Percentiles rank a stretch among this genome's conserved stretches.
Conservation (phyloP, 768 basidiomycete genomes). For the Pholiota molesta region DNA sequence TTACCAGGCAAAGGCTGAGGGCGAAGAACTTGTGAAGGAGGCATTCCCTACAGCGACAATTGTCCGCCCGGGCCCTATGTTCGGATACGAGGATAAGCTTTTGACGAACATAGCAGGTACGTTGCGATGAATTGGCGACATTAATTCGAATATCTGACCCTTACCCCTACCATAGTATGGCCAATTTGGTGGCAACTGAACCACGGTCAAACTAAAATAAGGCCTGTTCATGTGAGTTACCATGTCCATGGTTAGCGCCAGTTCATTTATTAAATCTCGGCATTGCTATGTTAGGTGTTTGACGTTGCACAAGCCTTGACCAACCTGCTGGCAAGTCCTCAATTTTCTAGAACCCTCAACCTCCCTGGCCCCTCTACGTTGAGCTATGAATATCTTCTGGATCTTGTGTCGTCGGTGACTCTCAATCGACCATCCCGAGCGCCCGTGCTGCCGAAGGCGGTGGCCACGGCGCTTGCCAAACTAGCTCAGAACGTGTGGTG, state of each 20-base stretch:
- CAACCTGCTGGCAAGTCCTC: slow-evolving; percentile 70
- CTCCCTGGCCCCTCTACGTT: slow-evolving; percentile 90
- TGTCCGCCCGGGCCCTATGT: slow-evolving; percentile 83
- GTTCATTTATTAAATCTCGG: slow-evolving; percentile 19
- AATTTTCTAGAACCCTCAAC: slow-evolving; percentile 66
- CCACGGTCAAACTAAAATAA: slow-evolving; percentile 80
- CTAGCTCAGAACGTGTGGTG: slow-evolving; percentile 80
- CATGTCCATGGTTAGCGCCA: slow-evolving; percentile 13
- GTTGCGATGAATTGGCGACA: slow-evolving; percentile 29
- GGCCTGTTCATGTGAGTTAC: slow-evolving; percentile 84
- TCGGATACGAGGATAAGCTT: slow-evolving; percentile 93
- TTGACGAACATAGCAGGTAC: slow-evolving; percentile 90
- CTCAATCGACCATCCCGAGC: slow-evolving; percentile 71
- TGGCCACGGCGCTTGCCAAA: slow-evolving; percentile 68
- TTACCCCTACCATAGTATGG: slow-evolving; percentile 64
- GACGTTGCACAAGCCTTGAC: slow-evolving; percentile 92
- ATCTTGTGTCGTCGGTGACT: slow-evolving; percentile 81
- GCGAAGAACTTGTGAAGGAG: slow-evolving; percentile 83
- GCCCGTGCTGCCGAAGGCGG: slow-evolving; percentile 73
- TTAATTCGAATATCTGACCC: slow-evolving; percentile 10
- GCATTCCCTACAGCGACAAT: slow-evolving; percentile 89
- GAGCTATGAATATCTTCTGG: slow-evolving; percentile 78
- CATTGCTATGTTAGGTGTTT: slow-evolving; percentile 60
- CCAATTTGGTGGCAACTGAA: slow-evolving; percentile 96
- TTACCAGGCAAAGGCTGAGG: slow-evolving; percentile 88